Conservation (phyloP, 2,329 filamentous ascomycete genomes). For the Didymella arachidicola region DNA sequence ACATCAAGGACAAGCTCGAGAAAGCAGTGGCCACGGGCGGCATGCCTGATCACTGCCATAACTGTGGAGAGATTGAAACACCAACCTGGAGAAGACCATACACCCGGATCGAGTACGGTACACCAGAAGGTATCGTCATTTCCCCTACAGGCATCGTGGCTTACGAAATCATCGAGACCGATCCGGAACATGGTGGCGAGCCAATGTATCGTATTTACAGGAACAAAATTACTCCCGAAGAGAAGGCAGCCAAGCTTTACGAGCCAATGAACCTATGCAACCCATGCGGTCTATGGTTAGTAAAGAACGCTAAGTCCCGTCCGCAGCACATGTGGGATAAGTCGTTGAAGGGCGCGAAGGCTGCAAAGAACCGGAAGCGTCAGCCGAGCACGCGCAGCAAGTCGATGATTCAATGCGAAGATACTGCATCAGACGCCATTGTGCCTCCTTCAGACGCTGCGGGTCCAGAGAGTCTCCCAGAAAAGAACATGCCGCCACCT, state of each 20-base stretch:
- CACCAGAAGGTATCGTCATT: slow-evolving; percentile 73
- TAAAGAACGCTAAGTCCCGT: slow-evolving; percentile 84
- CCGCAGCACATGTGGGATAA: slow-evolving; percentile 82
- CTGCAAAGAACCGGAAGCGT: slow-evolving; percentile 47
- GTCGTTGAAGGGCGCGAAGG: slow-evolving; percentile 43
- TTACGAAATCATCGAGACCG: slow-evolving; percentile 41
- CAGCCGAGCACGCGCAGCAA: slow-evolving; percentile 51
- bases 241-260: slow-evolving; percentile 68
- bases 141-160: slow-evolving; percentile 74
- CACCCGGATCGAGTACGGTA: slow-evolving; percentile 75
- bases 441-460: slow-evolving; percentile 39
- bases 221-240: slow-evolving; percentile 72
- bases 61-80: slow-evolving; percentile 95
- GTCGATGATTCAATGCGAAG: slow-evolving; percentile 56
- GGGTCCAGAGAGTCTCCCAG: slow-evolving; percentile 23
- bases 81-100: slow-evolving; percentile 96
- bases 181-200: slow-evolving; percentile 66
- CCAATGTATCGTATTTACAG: slow-evolving; percentile 78
- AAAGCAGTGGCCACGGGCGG: slow-evolving; percentile 75
- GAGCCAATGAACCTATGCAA: slow-evolving; percentile 84
- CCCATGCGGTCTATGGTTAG: slow-evolving; percentile 93
- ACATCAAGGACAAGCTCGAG: slow-evolving; percentile 64
- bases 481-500: slow-evolving; percentile 27
- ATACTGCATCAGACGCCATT: slow-evolving; percentile 48
- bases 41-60: slow-evolving; percentile 86